Evolutionary conservation across 768 basidiomycete genomes (phyloP), one percentile per base, ranked within the genome.

Genomic region (Fibroporia radiculosa): DNA sequence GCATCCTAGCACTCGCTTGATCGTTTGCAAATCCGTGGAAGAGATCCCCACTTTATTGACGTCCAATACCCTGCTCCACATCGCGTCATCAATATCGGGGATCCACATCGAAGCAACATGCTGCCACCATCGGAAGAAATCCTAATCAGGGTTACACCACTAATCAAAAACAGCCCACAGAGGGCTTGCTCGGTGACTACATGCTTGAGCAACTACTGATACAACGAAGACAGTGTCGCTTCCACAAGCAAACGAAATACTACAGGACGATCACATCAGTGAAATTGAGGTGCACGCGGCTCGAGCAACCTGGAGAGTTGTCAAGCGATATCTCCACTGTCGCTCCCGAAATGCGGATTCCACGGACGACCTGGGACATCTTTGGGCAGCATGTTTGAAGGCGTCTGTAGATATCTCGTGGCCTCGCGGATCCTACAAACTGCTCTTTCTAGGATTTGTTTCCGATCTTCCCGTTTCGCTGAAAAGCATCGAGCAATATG

Each of bases 391-490:
- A 10, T 44, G 33, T 25, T 31, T 4, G 18, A 25, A 19, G 2
- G 23, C 18, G 16, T 28, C 36, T 14, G 20, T 18, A 18, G 13
- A 3, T 4, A 24, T 42, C 12, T 12, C 29, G 13, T 33, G 49
- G 45, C 31, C 37, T 31, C 12, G 32, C 40, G 29, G 23, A 7
- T 28, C 11, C 16, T 42, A 50, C 29, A 28, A 40, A 7, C 16
- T 46, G 20, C 18, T 46, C 7, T 37, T 46, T 34, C 40, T 46
- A 10, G 44, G 32, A 6, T 36, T 28, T 1, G 12, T 47, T 11
- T 45, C 49, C 11, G 45, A 47, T 37, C 19, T 50, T 1, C 32
- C 42, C 11, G 24, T 47, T 13, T 24, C 19, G 18, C 38, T 47
- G 25, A 34, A 50, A 19, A 6, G 18, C 12, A 24, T 50, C 29